A percentile compares a stretch with the other conserved stretches of the same genome.
Conservation (phyloP, 257 asterid genomes). For the Solanum piurae region DNA sequence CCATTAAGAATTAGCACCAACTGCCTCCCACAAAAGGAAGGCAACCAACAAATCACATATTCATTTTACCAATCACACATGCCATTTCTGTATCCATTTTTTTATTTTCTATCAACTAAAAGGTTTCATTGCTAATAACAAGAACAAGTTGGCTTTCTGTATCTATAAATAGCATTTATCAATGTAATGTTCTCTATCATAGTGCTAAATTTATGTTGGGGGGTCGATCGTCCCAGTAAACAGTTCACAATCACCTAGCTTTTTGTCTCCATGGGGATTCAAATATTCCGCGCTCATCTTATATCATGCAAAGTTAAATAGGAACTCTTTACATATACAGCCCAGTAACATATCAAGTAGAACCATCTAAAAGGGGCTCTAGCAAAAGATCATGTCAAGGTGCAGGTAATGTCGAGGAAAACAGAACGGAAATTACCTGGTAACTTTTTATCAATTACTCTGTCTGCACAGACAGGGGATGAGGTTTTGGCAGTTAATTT, state of each 20-base stretch:
- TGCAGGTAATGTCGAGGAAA: background rate
- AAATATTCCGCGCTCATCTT: background rate
- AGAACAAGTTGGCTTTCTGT: background rate
- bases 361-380: background rate
- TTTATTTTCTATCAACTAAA: background rate
- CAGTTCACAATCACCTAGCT: background rate
- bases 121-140: background rate
- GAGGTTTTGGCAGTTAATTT: conserved; percentile 18
- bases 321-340: background rate
- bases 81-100: background rate
- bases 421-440: conserved; percentile 36
- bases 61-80: background rate
- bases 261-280: background rate
- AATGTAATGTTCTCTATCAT: background rate
- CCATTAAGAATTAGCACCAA: background rate
- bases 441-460: conserved; percentile 28
- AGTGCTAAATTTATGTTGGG: background rate
- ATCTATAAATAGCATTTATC: background rate
- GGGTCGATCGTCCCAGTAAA: background rate
- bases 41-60: background rate
- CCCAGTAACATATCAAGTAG: background rate
- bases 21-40: background rate
- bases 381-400: background rate
- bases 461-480: conserved; percentile 14
- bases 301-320: background rate